Conservation (phyloP, 176 grass and related monocot genomes). For the Raddia distichophylla region DNA sequence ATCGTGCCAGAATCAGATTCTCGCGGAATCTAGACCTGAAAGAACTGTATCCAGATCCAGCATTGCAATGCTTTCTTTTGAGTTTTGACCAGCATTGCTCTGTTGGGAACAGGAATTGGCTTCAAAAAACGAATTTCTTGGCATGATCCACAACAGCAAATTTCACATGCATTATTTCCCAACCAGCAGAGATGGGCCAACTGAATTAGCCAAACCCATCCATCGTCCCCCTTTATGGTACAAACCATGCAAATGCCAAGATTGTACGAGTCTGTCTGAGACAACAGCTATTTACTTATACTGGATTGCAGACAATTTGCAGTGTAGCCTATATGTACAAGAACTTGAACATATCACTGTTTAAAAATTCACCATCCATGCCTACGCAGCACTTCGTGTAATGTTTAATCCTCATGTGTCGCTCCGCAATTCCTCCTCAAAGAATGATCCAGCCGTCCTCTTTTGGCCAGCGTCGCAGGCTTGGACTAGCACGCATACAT, state of each 20-base stretch:
- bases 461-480: slow-evolving; percentile 52
- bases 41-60: too few species aligned
- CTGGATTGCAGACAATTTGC: background rate
- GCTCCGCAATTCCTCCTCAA: slow-evolving; percentile 12
- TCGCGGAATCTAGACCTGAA: too few species aligned
- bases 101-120: too few species aligned
- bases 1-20: too few species aligned
- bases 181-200: too few species aligned
- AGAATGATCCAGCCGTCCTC: background rate
- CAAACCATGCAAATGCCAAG: background rate
- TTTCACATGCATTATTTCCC: too few species aligned
- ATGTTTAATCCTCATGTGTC: slow-evolving; percentile 47
- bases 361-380: background rate
- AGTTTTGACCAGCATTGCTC: too few species aligned
- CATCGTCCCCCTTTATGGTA: too few species aligned
- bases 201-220: too few species aligned
- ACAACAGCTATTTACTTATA: background rate
- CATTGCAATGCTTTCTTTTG: too few species aligned
- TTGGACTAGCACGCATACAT: slow-evolving; percentile 62
- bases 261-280: background rate
- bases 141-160: too few species aligned
- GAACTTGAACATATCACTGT: background rate
- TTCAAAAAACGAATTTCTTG: too few species aligned
- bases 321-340: background rate
- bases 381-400: background rate